Evolutionary conservation across 1,284 basidiomycete genomes (phyloP), one percentile per base, ranked within the genome.

Genomic region (Pseudozyma sp.): DNA sequence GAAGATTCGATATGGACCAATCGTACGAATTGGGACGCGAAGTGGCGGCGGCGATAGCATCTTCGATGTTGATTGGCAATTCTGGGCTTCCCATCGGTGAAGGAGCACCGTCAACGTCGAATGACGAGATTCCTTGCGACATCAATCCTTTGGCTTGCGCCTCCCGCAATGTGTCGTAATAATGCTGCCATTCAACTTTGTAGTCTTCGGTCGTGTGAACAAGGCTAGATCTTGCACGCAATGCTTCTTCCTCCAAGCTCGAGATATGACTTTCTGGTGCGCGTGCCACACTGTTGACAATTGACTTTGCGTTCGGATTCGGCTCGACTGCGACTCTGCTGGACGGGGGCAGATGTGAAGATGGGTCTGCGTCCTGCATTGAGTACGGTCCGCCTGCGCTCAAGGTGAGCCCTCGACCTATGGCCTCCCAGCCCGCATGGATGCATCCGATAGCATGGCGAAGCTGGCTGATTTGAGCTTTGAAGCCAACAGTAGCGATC

Each of bases 391-490:
- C 25, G 44, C 7, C 11, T 8, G 54, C 45, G 49, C 58, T 52
- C n/a, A 68, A 36, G 25, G 60, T 42, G 48, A 83, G 62, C 6
- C 72, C 76, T 35, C 66, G 59, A 3, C 70, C 80, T 39, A 83
- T 80, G 13, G 75, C 66, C 18, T 79, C 63, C 81, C 81, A 83
- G 19, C 79, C 81, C 13, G 63, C 60, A 5, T 68, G 73, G 8
- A 82, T 61, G 40, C 63, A 70, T 1, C 50, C 57, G 8, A 79
- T 49, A n/a, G 78, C 76, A 44, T 80, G 68, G n/a, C 75, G 77
- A 2, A 78, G 66, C 35, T 71, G 65, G n/a, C 52, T 67, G 54
- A 79, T 52, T 34, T 78, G 66, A n/a, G 67, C 69, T 16, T 47
- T 44, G 39, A 79, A 73, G 10, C 54, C 58, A 14, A 60, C 19